phyloP scores from a whole-genome alignment of 2,329 filamentous ascomycete genomes.

The Epichloe baconii region DNA sequence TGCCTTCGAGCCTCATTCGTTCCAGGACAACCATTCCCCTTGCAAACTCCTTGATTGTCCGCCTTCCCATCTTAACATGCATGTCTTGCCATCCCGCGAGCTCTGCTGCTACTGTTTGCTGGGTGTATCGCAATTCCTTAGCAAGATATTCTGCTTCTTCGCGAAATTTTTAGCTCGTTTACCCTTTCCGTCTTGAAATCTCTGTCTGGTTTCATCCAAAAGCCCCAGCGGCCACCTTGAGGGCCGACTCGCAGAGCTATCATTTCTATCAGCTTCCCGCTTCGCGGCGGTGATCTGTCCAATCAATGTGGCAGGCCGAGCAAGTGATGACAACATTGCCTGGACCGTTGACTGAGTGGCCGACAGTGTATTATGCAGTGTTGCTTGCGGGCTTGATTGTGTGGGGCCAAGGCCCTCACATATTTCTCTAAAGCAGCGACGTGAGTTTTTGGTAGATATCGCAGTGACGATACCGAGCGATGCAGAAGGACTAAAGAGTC shows the following conservation, averaged over 20 bases:
- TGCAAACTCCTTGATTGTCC: constrained; percentile 64
- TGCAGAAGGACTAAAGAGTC: constrained; percentile 48
- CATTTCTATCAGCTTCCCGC: constrained; percentile 65
- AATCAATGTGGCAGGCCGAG: constrained; percentile 68
- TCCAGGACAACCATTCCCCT: constrained; percentile 69
- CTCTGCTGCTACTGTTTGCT: constrained; percentile 84
- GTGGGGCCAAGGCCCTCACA: constrained; percentile 47
- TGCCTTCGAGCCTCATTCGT: constrained; percentile 62
- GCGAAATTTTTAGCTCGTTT: constrained; percentile 58
- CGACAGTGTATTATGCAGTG: constrained; percentile 63
- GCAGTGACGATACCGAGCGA: constrained; percentile 38
- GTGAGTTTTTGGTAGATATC: constrained; percentile 57
- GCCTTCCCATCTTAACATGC: constrained; percentile 63
- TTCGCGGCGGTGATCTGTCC: constrained; percentile 60
- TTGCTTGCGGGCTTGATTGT: constrained; percentile 59
- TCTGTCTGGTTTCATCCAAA: constrained; percentile 75
- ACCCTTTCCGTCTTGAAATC: constrained; percentile 72
- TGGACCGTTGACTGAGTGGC: constrained; percentile 75
- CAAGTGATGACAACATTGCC: constrained; percentile 66
- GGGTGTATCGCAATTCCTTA: constrained; percentile 76
- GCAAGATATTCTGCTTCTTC: constrained; percentile 62
- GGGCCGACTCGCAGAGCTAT: constrained; percentile 58
- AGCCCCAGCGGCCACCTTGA: constrained; percentile 71
- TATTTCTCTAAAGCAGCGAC: constrained; percentile 61
- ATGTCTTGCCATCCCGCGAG: constrained; percentile 89